Evolutionary conservation across 768 basidiomycete species (phyloP), one percentile per base, ranked within the genome.

Genomic region (Boletus tomentosulus): DNA sequence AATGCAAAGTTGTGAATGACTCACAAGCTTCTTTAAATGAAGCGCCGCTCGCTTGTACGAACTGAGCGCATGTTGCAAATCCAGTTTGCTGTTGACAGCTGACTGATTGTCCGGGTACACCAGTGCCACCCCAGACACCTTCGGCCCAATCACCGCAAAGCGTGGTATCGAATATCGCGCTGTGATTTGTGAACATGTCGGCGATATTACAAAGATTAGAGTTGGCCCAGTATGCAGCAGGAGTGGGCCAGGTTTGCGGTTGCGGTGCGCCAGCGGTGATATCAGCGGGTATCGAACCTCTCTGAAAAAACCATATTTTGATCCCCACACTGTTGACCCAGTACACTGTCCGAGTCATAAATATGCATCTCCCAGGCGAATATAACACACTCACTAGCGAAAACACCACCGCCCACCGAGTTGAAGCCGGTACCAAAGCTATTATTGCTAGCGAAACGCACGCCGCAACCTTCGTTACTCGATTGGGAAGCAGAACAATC

Each of bases 121-220:
- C 90, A 47, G 85, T 71, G 24, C 62, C 57, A 46, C 71, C 73
- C 94, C 94, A 98, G n/a, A 82, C 86, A 44, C 73, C 74, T 46
- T 85, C 83, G 11, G 93, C 92, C 94, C 93, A 98, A 60, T 95
- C 89, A 55, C 93, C 93, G 62, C 91, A 92, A 48, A 94, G 74
- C 19, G 92, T 92, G 34, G 88, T 93, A 66, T 93, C 87, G 61
- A 95, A 90, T 63, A 94, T 90, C 34, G 78, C 82, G 41, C 78
- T 79, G 66, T 96, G 88, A 51, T 84, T 73, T 56, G 78, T 77
- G 75, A 96, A 96, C 77, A 81, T 93, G 60, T 81, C 68, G 74
- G 81, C 86, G 19, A 92, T 89, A 64, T 86, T 74, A 69, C 94
- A 97, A 30, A 74, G 68, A 33, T 76, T 73, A 7, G 90, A 82